Conservation (phyloP, 768 basidiomycete genomes). For the Amyloporia xantha region DNA sequence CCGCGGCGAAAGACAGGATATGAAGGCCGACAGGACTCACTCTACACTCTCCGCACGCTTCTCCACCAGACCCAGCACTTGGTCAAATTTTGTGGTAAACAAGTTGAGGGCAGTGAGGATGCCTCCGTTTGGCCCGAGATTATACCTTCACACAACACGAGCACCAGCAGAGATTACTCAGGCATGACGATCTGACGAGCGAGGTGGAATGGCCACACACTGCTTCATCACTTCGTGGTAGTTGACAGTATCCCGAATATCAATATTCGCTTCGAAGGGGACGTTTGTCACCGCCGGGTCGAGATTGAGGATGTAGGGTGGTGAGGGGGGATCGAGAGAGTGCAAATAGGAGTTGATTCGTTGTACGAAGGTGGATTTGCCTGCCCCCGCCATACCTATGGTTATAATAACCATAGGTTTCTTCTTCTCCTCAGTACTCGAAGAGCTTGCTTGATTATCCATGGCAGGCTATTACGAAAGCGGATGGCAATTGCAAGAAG, state of each 20-base stretch:
- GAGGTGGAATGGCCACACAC: constrained; percentile 48
- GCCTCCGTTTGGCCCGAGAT: constrained; percentile 96
- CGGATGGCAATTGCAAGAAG: no score
- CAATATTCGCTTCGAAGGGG: constrained; percentile 95
- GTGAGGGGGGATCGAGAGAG: constrained; percentile 49
- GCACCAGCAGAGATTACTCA: not conserved
- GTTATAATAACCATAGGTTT: constrained; percentile 82
- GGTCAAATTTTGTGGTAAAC: constrained; percentile 98
- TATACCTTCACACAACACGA: constrained; percentile 57
- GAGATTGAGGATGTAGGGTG: constrained; percentile 94
- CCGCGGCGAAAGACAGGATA: not conserved
- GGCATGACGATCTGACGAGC: constrained; percentile 8
- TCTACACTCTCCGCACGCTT: constrained; percentile 84
- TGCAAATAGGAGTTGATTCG: constrained; percentile 91
- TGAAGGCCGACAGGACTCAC: constrained; percentile 39
- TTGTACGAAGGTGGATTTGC: constrained; percentile 97
- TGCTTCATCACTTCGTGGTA: constrained; percentile 99
- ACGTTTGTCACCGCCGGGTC: constrained; percentile 92
- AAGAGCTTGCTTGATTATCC: constrained; percentile 8
- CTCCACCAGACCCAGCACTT: constrained; percentile 87
- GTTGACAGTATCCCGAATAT: constrained; percentile 95
- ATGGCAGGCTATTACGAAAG: constrained; percentile 3
- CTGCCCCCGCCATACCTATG: constrained; percentile 95
- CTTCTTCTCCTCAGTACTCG: constrained; percentile 25
- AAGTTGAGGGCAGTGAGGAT: constrained; percentile 95